Base-by-base conservation (phyloP, 1,284 basidiomycete genomes). In the Coriolopsis trogii region DNA sequence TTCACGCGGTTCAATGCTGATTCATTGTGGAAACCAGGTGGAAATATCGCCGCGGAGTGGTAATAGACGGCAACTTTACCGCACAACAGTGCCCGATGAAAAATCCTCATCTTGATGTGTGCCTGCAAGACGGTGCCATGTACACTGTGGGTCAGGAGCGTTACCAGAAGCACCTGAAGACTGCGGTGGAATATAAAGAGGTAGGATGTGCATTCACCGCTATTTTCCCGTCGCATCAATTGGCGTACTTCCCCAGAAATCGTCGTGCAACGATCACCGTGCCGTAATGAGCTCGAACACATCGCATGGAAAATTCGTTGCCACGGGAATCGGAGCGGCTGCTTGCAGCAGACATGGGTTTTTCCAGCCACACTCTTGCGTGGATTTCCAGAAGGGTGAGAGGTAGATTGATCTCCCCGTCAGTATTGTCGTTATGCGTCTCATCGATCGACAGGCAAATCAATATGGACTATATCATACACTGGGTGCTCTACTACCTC, bases 381-480 rank as follows among this genome's bases (percentile, higher is more conserved):
- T 58, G 0, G 61, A 57, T 26, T 63, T 65, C 24, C 61, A 59
- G 5, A 49, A 47, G 28, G 62, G 63, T 2, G 53, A 65, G 9
- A 16, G 44, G 60, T 64, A 29, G 18, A 48, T 47, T 30, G n/a
- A 26, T 15, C 36, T n/a, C 6, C 20, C 13, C 6, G 23, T 12
- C 13, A n/a, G 20, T 29, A 16, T n/a, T 28, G 3, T 7, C 12
- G n/a, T 12, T 23, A 2, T 12, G 7, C n/a, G 23, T 7, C 18
- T 30, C 8, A 20, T 4, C 4, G 8, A 6, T 33, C 26, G 12
- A 15, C 42, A 64, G 63, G 8, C 57, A 63, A 20, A 26, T 29
- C 1, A 64, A 65, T 34, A 64, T 65, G 49, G 62, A 65, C 25
- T 65, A 59, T n/a, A 41, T 49, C 0, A 18, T 65, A 0, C 6